Base-by-base conservation (phyloP, 192 early-diverging fungal genomes). In the Backusella liffmaniae region DNA sequence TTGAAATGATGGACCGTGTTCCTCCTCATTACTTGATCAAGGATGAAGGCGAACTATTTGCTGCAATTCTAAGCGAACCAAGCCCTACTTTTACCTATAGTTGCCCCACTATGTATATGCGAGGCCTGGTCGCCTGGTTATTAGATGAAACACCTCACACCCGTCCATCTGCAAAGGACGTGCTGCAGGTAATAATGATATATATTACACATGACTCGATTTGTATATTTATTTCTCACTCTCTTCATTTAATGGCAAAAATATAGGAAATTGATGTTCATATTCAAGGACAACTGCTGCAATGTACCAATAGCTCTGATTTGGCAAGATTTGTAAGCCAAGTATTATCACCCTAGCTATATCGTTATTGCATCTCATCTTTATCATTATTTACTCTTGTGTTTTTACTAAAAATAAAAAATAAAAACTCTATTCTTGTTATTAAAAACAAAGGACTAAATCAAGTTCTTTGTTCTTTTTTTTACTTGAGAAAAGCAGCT, bases 1-100 rank as follows among this genome's bases (percentile, higher is more conserved):
- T 86, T 62, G 84, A 86, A 74, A 80, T 86, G 82, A 77, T 86
- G 78, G 84, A 86, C 29, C 80, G 84, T 59, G 77, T 76, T 13
- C 84, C 84, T 8, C 84, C 84, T 1, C 83, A 79, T 67, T 86
- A 82, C 68, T 78, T 69, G 18, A 56, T 83, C 18, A 79, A 83
- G 37, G 77, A 77, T 39, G 77, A 83, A 65, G 35, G 42, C 0
- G 74, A 83, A 23, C 26, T 83, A 21, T 83, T 83, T 75, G 59
- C 78, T 39, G 66, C 74, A 1, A 74, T 83, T 53, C 62, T 83
- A 15, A 75, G 70, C 29, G 78, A 79, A 51, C 67, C 82, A 35
- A 76, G 73, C 34, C 82, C 82, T 21, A 79, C 77, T 8, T 83
- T 83, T 51, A 79, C 73, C 2, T 83, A 76, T 35, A 76, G 77